These are phyloP conservation scores for Gelatoporia subvermispora DNA, from an alignment of 768 basidiomycete genomes.

Conservation along the genomic window DNA sequence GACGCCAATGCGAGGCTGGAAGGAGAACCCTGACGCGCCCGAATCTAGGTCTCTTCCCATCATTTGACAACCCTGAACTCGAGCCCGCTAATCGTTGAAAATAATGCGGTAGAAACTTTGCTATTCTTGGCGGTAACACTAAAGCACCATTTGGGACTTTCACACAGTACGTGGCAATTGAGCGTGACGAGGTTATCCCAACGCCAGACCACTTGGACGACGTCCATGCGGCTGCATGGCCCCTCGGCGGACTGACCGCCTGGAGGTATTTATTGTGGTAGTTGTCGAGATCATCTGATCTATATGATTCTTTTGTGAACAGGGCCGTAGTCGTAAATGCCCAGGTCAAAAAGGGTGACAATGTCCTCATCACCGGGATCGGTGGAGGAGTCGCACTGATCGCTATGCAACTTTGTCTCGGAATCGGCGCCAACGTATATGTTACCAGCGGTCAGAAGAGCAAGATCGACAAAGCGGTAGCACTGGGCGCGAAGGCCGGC, in stretches of 20 bases:
- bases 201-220: conserved; percentile 67
- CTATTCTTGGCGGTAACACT: conserved; percentile 58
- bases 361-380: conserved; percentile 76
- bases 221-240: conserved; percentile 71
- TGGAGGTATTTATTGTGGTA: conserved; percentile 62
- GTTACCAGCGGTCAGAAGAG: conserved; percentile 69
- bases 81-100: neutral
- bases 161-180: conserved; percentile 69
- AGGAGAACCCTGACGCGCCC: conserved; percentile 55
- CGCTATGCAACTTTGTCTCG: conserved; percentile 71
- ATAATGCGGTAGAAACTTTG: conserved; percentile 39
- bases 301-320: neutral
- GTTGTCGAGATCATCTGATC: neutral
- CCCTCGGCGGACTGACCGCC: conserved; percentile 72
- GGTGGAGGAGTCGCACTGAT: conserved; percentile 82
- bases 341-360: conserved; percentile 55
- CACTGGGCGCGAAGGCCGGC: conserved; percentile 73
- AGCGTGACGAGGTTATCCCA: conserved; percentile 59
- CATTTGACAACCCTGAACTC: no score
- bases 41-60: conserved; percentile 47
- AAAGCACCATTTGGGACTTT: conserved; percentile 65
- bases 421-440: conserved; percentile 74
- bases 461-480: conserved; percentile 64
- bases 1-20: conserved; percentile 76
- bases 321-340: conserved; percentile 70